Percentiles rank a stretch among this genome's conserved stretches.
Conservation (phyloP, 768 basidiomycete species). For the Clitopilus hobsonii region DNA sequence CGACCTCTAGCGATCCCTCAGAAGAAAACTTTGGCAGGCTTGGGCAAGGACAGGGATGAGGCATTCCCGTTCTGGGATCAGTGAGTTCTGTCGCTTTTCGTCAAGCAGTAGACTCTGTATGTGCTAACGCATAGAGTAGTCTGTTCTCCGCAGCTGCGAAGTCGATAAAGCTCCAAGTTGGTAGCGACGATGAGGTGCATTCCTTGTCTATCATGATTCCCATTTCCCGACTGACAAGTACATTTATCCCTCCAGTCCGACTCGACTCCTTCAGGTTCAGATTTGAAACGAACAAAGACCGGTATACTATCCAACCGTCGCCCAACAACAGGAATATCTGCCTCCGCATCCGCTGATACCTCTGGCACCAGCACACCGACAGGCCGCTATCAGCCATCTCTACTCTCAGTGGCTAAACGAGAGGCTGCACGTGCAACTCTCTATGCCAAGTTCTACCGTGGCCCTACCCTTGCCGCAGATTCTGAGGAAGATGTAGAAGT, state of each 20-base stretch:
- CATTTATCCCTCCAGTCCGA: conserved; percentile 7
- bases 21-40: conserved; percentile 80
- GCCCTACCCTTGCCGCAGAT: conserved; percentile 59
- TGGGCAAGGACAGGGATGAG: conserved; percentile 93
- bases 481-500: conserved; percentile 9
- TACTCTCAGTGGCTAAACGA: conserved; percentile 66
- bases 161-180: conserved; percentile 70
- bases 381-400: conserved; percentile 29
- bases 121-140: conserved; percentile 29
- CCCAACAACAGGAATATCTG: conserved; percentile 46
- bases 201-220: conserved; percentile 1
- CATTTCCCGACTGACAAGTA: not conserved
- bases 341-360: conserved; percentile 42
- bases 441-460: conserved; percentile 80
- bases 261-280: conserved; percentile 2
- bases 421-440: conserved; percentile 72
- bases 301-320: conserved; percentile 74
- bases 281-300: conserved; percentile 58
- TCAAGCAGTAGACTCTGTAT: not conserved
- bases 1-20: conserved; percentile 75
- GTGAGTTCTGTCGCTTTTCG: conserved; percentile 41
- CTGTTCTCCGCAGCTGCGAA: conserved; percentile 80
- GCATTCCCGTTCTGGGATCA: conserved; percentile 99
- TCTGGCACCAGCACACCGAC: conserved; percentile 41
- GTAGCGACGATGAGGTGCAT: conserved; percentile 44